A percentile compares a stretch with the other conserved stretches of the same genome.
phyloP scores from a whole-genome alignment of 2,329 filamentous ascomycete species.

The Falciphora oryzae region DNA sequence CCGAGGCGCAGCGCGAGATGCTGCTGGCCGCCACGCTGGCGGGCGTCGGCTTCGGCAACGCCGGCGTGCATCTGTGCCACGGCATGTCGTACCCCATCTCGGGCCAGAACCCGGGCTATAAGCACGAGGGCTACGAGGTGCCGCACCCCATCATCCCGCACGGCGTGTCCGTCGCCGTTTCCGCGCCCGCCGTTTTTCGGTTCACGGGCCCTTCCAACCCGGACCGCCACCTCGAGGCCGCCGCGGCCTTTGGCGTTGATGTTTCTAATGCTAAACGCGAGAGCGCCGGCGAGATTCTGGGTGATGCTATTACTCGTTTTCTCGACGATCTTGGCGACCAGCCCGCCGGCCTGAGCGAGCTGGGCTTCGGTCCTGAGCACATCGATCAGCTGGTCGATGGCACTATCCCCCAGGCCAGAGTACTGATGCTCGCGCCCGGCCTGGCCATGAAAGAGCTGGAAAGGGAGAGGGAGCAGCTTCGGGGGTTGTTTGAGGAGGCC shows the following conservation, averaged over 20 bases:
- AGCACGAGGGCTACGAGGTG: constrained; percentile 80
- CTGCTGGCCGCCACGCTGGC: constrained; percentile 89
- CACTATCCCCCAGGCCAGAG: constrained; percentile 85
- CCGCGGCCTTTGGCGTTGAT: constrained; percentile 87
- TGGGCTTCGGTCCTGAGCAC: constrained; percentile 74
- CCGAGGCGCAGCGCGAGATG: constrained; percentile 93
- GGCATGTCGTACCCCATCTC: constrained; percentile 98
- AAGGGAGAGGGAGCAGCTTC: constrained; percentile 66
- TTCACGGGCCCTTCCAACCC: constrained; percentile 92
- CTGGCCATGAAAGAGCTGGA: constrained; percentile 60
- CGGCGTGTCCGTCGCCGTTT: constrained; percentile 91
- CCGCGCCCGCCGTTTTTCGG: constrained; percentile 85
- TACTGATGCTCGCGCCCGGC: constrained; percentile 85
- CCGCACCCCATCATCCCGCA: constrained; percentile 80
- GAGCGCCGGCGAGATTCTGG: constrained; percentile 81
- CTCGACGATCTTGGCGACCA: constrained; percentile 81
- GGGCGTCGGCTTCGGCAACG: constrained; percentile 95
- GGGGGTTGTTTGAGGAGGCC: constrained; percentile 59
- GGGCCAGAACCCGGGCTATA: constrained; percentile 87
- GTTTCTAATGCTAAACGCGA: constrained; percentile 81
- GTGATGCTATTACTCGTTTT: constrained; percentile 77
- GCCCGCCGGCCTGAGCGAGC: constrained; percentile 73
- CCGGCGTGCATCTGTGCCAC: constrained; percentile 77
- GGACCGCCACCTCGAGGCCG: constrained; percentile 81
- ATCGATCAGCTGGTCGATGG: constrained; percentile 85